Conservation (phyloP, 495 filamentous ascomycete species). For the Penicillium verhagenii region DNA sequence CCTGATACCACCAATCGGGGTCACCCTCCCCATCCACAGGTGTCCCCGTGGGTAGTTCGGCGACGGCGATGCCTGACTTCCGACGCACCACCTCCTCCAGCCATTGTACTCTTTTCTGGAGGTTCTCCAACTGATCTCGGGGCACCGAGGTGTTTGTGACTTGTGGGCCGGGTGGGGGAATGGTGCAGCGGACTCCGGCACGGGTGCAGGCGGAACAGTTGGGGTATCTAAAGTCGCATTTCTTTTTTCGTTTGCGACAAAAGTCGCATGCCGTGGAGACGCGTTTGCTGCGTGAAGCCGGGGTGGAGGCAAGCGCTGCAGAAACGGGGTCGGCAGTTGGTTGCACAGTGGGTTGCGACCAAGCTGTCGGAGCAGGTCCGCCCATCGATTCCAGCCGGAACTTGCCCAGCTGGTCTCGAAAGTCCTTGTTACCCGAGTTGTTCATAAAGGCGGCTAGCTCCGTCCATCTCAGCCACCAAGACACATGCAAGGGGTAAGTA, state of each 20-base stretch:
- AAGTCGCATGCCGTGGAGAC: slow-evolving; percentile 53
- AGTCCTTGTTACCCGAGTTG: slow-evolving; percentile 39
- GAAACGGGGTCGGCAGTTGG: neutral
- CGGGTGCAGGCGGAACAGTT: slow-evolving; percentile 53
- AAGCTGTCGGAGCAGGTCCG: slow-evolving; percentile 15
- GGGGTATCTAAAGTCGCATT: slow-evolving; percentile 55
- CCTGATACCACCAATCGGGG: slow-evolving; percentile 44
- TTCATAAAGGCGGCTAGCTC: slow-evolving; percentile 42
- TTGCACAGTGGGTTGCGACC: slow-evolving; percentile 12
- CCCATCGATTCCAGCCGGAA: slow-evolving; percentile 42
- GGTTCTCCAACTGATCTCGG: slow-evolving; percentile 49
- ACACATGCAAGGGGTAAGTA: neutral
- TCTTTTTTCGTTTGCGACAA: slow-evolving; percentile 54
- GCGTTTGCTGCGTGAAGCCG: slow-evolving; percentile 35
- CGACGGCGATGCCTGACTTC: slow-evolving; percentile 39
- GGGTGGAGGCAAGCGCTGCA: slow-evolving; percentile 2
- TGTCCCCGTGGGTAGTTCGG: slow-evolving; percentile 34
- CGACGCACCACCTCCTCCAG: slow-evolving; percentile 44
- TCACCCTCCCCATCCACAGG: slow-evolving; percentile 39
- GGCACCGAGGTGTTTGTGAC: slow-evolving; percentile 44
- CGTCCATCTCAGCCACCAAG: slow-evolving; percentile 30
- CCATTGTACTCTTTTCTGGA: slow-evolving; percentile 53
- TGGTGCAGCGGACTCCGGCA: slow-evolving; percentile 51
- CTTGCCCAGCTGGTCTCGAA: slow-evolving; percentile 46
- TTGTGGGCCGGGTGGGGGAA: slow-evolving; percentile 43